Evolutionary conservation across 192 early-diverging fungal genomes (phyloP), one percentile per base, ranked within the genome.

Genomic region (Lobosporangium transversale): DNA sequence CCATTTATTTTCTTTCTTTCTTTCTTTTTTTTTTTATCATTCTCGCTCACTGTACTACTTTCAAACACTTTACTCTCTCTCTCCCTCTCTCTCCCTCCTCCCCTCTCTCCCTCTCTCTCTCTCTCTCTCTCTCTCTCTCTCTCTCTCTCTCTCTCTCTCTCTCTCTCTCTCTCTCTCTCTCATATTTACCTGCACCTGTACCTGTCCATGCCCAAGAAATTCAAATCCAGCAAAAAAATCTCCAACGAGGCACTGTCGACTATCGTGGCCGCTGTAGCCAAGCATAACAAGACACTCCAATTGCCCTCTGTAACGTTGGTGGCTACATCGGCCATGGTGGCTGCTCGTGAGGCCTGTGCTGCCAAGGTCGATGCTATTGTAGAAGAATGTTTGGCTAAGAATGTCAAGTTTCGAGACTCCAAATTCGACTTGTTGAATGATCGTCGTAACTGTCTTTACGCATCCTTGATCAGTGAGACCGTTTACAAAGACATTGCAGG

Each of bases 311-410:
- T 57, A 20, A 76, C 73, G 14, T 37, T 76, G 27, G 30, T 76
- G 2, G 73, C 73, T 3, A 76, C 73, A 10, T 43, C 58, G 10
- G 64, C 73, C 58, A 76, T 76, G 73, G 20, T 21, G 14, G 64
- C 58, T 3, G 73, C 73, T 9, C 57, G 64, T 8, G 43, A 57
- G 21, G 73, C 63, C 0, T 76, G 73, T 27, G 53, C 44, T 12
- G 58, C 44, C 64, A 76, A 76, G 45, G 73, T 76, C 8, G 64
- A 76, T 57, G 73, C 73, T 18, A 76, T 76, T 42, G 73, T 76
- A 24, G 51, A 66, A 51, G 73, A 76, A 30, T 76, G 73, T 11
- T 36, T 67, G n/a, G 50, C 53, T 20, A 61, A 67, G 29, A 76
- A 76, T 53, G 53, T 62, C 73, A 66, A 67, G 11, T 76, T 76